phyloP scores from a whole-genome alignment of 441 rosid genomes.

The Breynia disticha region DNA sequence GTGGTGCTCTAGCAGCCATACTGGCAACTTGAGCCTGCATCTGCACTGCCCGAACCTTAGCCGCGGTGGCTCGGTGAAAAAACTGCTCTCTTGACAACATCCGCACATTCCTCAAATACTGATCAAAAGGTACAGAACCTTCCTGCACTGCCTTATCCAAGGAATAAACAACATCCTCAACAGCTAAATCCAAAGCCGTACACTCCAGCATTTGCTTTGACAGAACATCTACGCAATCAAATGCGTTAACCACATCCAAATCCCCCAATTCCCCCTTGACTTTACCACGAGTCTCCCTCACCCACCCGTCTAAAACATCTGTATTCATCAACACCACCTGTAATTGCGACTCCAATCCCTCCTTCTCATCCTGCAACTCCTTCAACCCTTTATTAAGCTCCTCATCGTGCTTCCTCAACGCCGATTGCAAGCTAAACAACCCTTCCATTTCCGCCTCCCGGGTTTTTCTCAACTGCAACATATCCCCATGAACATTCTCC shows the following conservation, averaged over 20 bases:
- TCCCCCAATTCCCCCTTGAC: constrained; percentile 34
- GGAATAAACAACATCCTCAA: constrained; percentile 71
- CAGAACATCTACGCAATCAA: constrained; percentile 49
- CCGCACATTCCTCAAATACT: constrained; percentile 81
- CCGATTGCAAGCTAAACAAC: constrained; percentile 52
- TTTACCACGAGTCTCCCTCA: constrained; percentile 59
- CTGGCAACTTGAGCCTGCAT: constrained; percentile 82
- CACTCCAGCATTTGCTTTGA: constrained; percentile 87
- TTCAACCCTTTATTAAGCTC: constrained; percentile 50
- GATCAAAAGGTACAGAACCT: constrained; percentile 68
- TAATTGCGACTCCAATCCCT: constrained; percentile 72
- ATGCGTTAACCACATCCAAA: constrained; percentile 46
- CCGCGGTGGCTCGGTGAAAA: constrained; percentile 72
- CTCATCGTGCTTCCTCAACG: constrained; percentile 61
- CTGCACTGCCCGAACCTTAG: constrained; percentile 73
- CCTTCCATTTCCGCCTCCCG: constrained; percentile 83
- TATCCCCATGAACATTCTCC: constrained; percentile 61
- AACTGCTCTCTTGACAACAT: constrained; percentile 87
- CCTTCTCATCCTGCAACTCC: constrained; percentile 76
- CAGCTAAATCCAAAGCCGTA: constrained; percentile 66
- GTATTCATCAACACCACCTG: constrained; percentile 82
- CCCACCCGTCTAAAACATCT: constrained; percentile 62
- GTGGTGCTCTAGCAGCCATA: constrained; percentile 63
- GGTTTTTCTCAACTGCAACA: constrained; percentile 50
- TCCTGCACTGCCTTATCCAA: constrained; percentile 84